Conservation (phyloP, 805 yeast species). For the Candida sithepensis region DNA sequence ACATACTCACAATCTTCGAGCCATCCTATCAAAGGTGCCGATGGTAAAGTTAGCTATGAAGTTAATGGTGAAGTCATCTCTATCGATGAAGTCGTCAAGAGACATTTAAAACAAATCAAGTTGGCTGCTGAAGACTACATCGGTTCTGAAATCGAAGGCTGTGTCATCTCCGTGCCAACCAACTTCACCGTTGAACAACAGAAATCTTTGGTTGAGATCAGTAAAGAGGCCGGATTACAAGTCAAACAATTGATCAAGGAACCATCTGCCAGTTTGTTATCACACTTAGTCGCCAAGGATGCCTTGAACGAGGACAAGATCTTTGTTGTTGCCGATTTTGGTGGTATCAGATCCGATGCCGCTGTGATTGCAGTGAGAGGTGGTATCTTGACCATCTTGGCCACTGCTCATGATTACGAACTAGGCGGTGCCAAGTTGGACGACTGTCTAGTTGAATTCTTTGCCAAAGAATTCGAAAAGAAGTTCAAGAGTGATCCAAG, state of each 20-base stretch:
- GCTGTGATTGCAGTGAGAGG: constrained; percentile 92
- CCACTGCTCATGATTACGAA: constrained; percentile 76
- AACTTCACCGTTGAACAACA: constrained; percentile 76
- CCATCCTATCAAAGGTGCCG: constrained; percentile 52
- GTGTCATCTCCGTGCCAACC: constrained; percentile 88
- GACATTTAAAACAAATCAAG: constrained; percentile 80
- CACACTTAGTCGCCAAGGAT: constrained; percentile 61
- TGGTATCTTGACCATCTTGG: constrained; percentile 84
- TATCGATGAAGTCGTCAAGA: constrained; percentile 73
- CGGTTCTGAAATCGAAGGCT: constrained; percentile 77
- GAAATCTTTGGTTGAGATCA: constrained; percentile 54
- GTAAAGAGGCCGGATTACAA: constrained; percentile 69
- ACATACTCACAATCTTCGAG: constrained; percentile 64
- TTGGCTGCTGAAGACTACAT: constrained; percentile 90
- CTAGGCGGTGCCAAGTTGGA: constrained; percentile 91
- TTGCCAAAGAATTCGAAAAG: constrained; percentile 93
- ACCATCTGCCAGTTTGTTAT: constrained; percentile 86
- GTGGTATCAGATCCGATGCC: constrained; percentile 93
- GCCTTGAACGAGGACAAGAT: constrained; percentile 60
- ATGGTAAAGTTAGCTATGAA: constrained; percentile 68
- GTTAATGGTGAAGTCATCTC: constrained; percentile 56
- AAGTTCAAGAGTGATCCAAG: constrained; percentile 79
- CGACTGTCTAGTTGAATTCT: constrained; percentile 70
- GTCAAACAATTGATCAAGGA: constrained; percentile 88
- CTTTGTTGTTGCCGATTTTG: constrained; percentile 92